A percentile compares a stretch with the other conserved stretches of the same genome.
phyloP scores from a whole-genome alignment of 1,284 basidiomycete genomes.

The Puccinia polysora region DNA sequence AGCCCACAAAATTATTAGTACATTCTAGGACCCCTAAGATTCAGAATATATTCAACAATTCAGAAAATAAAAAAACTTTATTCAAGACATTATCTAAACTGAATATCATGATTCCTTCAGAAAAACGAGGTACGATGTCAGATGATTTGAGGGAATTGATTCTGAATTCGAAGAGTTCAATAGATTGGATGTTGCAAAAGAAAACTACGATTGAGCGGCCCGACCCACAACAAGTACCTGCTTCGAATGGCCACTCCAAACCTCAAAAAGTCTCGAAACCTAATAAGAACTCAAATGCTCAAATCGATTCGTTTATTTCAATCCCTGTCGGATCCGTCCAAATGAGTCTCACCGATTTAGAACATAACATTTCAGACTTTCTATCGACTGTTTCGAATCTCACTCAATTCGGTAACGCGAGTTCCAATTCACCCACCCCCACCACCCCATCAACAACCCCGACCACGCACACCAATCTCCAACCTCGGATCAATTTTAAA shows the following conservation, averaged over 20 bases:
- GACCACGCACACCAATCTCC: background rate
- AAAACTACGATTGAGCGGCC: background rate
- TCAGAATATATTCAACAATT: constrained; percentile 81
- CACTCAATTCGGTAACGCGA: constrained; percentile 22
- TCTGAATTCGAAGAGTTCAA: constrained; percentile 69
- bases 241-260: background rate
- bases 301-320: constrained; percentile 7
- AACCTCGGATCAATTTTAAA: constrained; percentile 9
- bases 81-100: constrained; percentile 6
- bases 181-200: constrained; percentile 83
- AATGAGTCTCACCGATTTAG: constrained; percentile 30
- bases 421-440: background rate
- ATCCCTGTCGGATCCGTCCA: constrained; percentile 26
- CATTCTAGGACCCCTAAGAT: constrained; percentile 66
- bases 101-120: constrained; percentile 89
- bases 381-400: constrained; percentile 18
- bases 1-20: constrained; percentile 69
- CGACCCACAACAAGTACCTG: background rate
- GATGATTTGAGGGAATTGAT: constrained; percentile 78
- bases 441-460: background rate
- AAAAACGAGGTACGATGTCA: constrained; percentile 86
- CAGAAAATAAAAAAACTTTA: constrained; percentile 14
- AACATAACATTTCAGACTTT: constrained; percentile 31
- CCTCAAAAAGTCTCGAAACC: background rate
- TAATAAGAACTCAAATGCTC: background rate